Percentiles rank a stretch among this genome's conserved stretches.
Evolutionary conservation across 2,329 filamentous ascomycete genomes (phyloP).

Genomic region (Tolypocladium cylindrosporum): DNA sequence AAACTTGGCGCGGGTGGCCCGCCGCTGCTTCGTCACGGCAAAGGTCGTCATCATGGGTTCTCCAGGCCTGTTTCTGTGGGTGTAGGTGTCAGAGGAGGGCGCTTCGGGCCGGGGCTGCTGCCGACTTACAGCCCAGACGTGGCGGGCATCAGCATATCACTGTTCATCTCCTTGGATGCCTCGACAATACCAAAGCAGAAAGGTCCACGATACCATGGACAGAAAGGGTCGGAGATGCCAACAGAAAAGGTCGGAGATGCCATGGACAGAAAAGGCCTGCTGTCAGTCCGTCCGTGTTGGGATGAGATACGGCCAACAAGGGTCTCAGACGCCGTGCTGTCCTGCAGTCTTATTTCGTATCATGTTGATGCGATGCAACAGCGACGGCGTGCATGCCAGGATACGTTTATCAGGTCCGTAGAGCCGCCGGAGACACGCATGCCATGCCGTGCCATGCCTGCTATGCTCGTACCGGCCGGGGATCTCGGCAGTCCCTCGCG

Average conservation of each 20-base stretch:
- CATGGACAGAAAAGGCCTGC: no score
- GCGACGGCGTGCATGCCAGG: not conserved
- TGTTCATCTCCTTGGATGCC: not conserved
- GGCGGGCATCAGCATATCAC: not conserved
- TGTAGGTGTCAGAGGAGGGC: not conserved
- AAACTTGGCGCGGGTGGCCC: slow-evolving; percentile 15
- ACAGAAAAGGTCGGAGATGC: not conserved
- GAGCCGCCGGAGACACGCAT: not conserved
- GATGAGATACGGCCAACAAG: not conserved
- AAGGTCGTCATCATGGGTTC: slow-evolving; percentile 7
- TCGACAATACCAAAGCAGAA: not conserved
- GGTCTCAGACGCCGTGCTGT: not conserved
- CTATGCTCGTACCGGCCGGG: not conserved
- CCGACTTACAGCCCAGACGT: not conserved
- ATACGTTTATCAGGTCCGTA: not conserved
- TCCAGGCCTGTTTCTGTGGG: slow-evolving; percentile 1
- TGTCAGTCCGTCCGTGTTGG: not conserved
- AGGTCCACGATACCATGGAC: not conserved
- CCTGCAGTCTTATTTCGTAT: not conserved
- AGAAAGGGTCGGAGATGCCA: not conserved
- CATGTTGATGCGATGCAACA: not conserved
- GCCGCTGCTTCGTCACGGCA: slow-evolving; percentile 5
- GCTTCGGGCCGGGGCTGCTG: not conserved
- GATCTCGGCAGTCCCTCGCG: not conserved
- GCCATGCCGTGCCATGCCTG: not conserved